Conservation (phyloP, 331 rosid genomes). For the Erythrophleum ivorense region DNA sequence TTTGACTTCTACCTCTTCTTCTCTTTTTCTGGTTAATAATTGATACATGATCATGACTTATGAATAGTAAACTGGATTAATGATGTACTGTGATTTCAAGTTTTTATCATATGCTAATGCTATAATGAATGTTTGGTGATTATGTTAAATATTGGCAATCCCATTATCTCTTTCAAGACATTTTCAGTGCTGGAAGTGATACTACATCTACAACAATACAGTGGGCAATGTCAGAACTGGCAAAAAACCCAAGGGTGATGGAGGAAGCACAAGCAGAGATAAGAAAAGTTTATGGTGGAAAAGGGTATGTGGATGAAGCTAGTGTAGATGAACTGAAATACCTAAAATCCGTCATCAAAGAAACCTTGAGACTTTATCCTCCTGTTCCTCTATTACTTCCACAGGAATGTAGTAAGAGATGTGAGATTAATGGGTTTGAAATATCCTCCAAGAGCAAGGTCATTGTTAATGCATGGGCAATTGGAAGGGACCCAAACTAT, state of each 20-base stretch:
- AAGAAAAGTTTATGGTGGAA: conserved; percentile 40
- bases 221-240: conserved; percentile 51
- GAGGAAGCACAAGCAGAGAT: conserved; percentile 46
- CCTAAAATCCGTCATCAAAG: conserved; percentile 44
- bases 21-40: too few relatives aligned
- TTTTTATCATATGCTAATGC: too few relatives aligned
- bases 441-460: conserved; percentile 34
- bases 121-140: not conserved
- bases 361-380: conserved; percentile 45
- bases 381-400: conserved; percentile 50
- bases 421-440: conserved; percentile 47
- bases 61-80: too few relatives aligned
- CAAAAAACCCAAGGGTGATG: conserved; percentile 43
- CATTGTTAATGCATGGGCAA: conserved; percentile 54
- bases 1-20: too few relatives aligned
- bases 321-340: conserved; percentile 41
- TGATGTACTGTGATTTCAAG: too few relatives aligned
- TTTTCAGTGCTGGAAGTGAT: conserved; percentile 49
- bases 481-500: conserved; percentile 48
- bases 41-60: too few relatives aligned
- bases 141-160: not conserved
- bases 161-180: conserved; percentile 32
- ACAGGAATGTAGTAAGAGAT: conserved; percentile 42
- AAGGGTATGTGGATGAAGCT: conserved; percentile 45
- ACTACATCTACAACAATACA: conserved; percentile 34